Evolutionary conservation across 1,284 basidiomycete species (phyloP).

Genomic region (Bondarzewia mesenterica): DNA sequence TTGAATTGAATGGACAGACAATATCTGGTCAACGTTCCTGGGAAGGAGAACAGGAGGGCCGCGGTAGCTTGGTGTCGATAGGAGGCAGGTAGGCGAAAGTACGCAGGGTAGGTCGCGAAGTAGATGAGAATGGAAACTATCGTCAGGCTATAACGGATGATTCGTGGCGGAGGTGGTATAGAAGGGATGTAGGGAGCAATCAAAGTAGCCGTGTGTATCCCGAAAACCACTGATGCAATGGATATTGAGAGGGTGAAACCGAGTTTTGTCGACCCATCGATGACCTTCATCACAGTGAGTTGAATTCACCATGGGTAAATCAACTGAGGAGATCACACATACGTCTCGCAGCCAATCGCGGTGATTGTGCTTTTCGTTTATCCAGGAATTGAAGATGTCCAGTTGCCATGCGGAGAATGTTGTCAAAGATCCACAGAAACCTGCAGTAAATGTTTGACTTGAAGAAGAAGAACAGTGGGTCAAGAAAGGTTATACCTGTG

Average conservation of each 20-base stretch:
- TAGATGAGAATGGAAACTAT: slow-evolving; percentile 48
- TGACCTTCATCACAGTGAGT: slow-evolving; percentile 43
- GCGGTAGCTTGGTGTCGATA: slow-evolving; percentile 81
- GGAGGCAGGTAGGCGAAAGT: slow-evolving; percentile 61
- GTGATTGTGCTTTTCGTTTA: slow-evolving; percentile 52
- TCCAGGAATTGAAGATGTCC: slow-evolving; percentile 82
- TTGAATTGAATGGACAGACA: slow-evolving; percentile 73
- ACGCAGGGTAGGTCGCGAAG: slow-evolving; percentile 65
- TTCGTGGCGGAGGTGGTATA: slow-evolving; percentile 30
- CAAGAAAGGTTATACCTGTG: slow-evolving; percentile 48
- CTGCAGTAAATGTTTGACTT: slow-evolving; percentile 29
- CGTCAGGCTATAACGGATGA: slow-evolving; percentile 37
- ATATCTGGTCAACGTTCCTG: slow-evolving; percentile 84
- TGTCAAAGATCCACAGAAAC: slow-evolving; percentile 93
- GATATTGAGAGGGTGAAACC: slow-evolving; percentile 73
- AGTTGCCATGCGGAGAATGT: slow-evolving; percentile 96
- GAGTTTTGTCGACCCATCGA: slow-evolving; percentile 82
- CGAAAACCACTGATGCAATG: slow-evolving; percentile 56
- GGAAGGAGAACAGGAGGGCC: slow-evolving; percentile 85
- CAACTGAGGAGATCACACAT: slow-evolving; percentile 24
- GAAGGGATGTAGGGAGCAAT: slow-evolving; percentile 33
- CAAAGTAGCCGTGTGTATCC: slow-evolving; percentile 41
- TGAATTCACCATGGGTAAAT: too few species aligned
- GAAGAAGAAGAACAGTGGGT: not conserved
- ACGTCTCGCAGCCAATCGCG: slow-evolving; percentile 77